Conservation (phyloP, 306 rosid species). For the Myrica gale region DNA sequence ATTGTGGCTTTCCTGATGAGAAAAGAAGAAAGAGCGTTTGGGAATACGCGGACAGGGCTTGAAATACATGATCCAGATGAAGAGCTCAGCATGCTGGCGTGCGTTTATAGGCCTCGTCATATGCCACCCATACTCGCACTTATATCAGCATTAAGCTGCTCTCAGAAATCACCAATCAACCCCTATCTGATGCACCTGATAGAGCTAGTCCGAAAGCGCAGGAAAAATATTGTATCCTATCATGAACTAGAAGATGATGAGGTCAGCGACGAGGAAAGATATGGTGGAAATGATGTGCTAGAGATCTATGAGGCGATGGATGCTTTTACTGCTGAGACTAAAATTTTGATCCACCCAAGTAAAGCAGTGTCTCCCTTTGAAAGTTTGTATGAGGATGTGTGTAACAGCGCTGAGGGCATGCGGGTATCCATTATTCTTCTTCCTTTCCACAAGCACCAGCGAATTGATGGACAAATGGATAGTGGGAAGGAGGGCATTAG, state of each 20-base stretch:
- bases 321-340: conserved; percentile 53
- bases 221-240: conserved; percentile 49
- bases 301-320: conserved; percentile 71
- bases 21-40: conserved; percentile 54
- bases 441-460: conserved; percentile 87
- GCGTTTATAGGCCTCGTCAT: conserved; percentile 82
- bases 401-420: conserved; percentile 74
- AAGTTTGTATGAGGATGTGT: conserved; percentile 68
- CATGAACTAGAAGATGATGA: conserved; percentile 73
- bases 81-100: conserved; percentile 61
- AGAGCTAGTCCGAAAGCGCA: conserved; percentile 63
- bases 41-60: conserved; percentile 50
- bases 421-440: conserved; percentile 52
- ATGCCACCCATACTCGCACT: conserved; percentile 51
- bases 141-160: conserved; percentile 54
- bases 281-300: conserved; percentile 81
- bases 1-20: conserved; percentile 61
- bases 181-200: conserved; percentile 65
- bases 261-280: conserved; percentile 65
- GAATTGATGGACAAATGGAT: conserved; percentile 88
- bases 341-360: conserved; percentile 44
- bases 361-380: conserved; percentile 61
- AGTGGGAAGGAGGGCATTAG: conserved; percentile 76
- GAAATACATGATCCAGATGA: conserved; percentile 45
- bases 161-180: conserved; percentile 41